phyloP scores from a whole-genome alignment of 176 grass and related monocot species.

The Ensete glaucum region DNA sequence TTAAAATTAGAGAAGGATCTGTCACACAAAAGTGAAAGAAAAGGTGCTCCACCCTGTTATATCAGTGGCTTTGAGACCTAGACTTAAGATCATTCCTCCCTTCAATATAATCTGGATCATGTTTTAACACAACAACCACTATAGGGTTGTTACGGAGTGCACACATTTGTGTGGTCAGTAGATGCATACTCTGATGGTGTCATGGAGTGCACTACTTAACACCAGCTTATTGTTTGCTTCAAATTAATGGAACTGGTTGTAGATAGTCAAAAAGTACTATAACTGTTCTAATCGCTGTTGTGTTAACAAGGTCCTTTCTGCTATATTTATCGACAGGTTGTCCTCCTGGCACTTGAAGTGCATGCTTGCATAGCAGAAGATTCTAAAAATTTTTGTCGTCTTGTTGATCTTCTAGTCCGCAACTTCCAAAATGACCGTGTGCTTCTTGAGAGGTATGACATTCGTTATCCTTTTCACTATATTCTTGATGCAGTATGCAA shows the following conservation, averaged over 20 bases:
- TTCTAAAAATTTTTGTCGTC: conserved; percentile 60
- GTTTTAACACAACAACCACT: background rate
- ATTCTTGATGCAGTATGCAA: background rate
- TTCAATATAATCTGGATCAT: background rate
- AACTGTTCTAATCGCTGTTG: background rate
- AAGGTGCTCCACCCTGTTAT: background rate
- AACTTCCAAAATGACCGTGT: conserved; percentile 65
- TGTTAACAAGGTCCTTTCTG: background rate
- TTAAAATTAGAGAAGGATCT: no score
- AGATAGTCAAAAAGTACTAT: no score
- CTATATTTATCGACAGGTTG: conserved; percentile 49
- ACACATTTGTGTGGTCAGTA: background rate
- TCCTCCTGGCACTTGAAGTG: conserved; percentile 87
- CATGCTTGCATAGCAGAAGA: conserved; percentile 88
- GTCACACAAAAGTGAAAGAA: no score
- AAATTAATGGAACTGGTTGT: background rate
- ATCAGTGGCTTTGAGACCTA: background rate
- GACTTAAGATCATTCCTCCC: background rate
- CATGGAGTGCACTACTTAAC: background rate
- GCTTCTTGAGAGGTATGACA: conserved; percentile 76
- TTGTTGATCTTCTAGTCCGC: conserved; percentile 52
- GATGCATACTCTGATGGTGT: background rate
- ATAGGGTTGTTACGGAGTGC: background rate
- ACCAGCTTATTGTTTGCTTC: background rate
- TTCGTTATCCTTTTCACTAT: conserved; percentile 5